These are phyloP conservation scores for Allium fistulosum DNA, from an alignment of 106 monocot species.

Conservation along the genomic window DNA sequence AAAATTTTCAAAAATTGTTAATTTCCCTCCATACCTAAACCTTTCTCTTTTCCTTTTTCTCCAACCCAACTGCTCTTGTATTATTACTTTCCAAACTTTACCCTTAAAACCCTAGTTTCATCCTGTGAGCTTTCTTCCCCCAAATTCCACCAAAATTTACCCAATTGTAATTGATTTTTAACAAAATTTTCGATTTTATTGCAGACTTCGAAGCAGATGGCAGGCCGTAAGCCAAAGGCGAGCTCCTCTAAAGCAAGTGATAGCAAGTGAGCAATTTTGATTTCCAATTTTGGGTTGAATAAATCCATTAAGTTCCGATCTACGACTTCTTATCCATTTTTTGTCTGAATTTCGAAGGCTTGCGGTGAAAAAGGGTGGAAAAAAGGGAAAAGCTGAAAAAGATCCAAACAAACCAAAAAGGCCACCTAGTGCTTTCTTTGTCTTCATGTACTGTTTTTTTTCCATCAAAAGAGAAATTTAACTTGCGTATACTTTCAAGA, in stretches of 20 bases:
- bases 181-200: background rate
- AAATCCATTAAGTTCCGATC: background rate
- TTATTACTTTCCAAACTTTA: too few species aligned
- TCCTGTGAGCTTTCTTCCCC: too few species aligned
- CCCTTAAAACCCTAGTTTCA: too few species aligned
- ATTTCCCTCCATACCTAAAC: too few species aligned
- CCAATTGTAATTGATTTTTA: too few species aligned
- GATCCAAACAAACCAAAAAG: constrained; percentile 11
- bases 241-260: background rate
- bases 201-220: background rate
- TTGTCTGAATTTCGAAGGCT: background rate
- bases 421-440: constrained; percentile 6
- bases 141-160: too few species aligned
- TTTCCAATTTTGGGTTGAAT: too few species aligned
- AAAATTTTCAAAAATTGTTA: too few species aligned
- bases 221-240: background rate
- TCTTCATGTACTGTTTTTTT: constrained; percentile 10
- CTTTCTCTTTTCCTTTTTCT: too few species aligned
- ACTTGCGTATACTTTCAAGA: too few species aligned
- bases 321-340: background rate
- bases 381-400: background rate
- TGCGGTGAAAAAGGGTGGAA: background rate
- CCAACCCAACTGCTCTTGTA: too few species aligned
- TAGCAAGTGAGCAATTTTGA: background rate
- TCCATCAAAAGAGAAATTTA: background rate